phyloP scores from a whole-genome alignment of 2,329 filamentous ascomycete genomes.

The Stachybotrys chartarum region DNA sequence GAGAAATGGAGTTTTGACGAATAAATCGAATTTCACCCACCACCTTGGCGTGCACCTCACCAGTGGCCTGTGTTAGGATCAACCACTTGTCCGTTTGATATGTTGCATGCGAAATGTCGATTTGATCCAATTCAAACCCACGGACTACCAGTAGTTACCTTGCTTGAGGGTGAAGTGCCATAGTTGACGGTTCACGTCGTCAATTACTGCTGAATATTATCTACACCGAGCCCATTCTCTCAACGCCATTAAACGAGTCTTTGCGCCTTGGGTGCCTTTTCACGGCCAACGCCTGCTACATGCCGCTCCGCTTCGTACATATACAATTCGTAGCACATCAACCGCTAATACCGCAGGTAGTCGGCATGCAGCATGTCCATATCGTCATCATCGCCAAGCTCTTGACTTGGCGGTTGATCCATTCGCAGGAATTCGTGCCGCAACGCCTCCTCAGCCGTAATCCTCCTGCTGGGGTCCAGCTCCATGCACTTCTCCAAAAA shows the following conservation, averaged over 20 bases:
- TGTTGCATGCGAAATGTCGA: too few species aligned
- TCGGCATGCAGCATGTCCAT: slow-evolving; percentile 38
- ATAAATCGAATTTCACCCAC: slow-evolving; percentile 30
- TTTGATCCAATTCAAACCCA: too few species aligned
- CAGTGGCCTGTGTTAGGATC: neutral
- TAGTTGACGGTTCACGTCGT: too few species aligned
- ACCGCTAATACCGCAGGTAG: neutral
- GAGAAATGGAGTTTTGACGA: slow-evolving; percentile 29
- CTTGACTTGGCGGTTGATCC: slow-evolving; percentile 18
- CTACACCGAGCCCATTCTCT: too few species aligned
- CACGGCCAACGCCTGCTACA: neutral
- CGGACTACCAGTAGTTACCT: too few species aligned
- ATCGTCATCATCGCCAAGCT: slow-evolving; percentile 37
- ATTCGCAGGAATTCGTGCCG: slow-evolving; percentile 60
- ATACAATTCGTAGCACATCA: neutral
- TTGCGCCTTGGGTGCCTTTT: too few species aligned
- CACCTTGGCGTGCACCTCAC: slow-evolving; percentile 2
- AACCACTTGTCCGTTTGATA: neutral
- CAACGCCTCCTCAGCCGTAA: slow-evolving; percentile 69
- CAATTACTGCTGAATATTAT: too few species aligned
- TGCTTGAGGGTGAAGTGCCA: too few species aligned
- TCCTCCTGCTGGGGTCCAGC: slow-evolving; percentile 64
- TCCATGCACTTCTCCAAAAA: slow-evolving; percentile 71
- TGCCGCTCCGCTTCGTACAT: neutral
- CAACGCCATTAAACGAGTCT: too few species aligned